Base-by-base conservation (phyloP, 148 eudicot species). In the Limonium bicolor region DNA sequence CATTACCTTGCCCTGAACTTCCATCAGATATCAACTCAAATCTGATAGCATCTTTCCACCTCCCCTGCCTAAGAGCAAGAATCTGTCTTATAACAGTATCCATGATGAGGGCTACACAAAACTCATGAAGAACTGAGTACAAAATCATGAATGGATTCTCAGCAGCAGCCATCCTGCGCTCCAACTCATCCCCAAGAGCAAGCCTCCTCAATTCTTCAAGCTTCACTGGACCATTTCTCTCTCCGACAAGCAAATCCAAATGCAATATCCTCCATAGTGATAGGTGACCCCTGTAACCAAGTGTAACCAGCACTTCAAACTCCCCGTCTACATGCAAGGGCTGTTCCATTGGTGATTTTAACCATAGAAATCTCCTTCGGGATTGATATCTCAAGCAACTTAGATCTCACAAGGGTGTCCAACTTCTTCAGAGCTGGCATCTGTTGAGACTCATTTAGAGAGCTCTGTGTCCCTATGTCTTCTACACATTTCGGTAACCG, bases 251-350 rank as follows among this genome's bases (percentile, higher is more conserved):
- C 65, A 92, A 61, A 63, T 85, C 99, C 70, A 92, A 43, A 61
- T 92, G 95, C 53, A 92, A 76, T 76, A 92, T 85, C 61, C 99
- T 78, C 99, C 99, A 92, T 68, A 85, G 62, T 36, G 94, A 67
- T 34, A 85, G 48, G 60, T 92, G 94, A 16, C 99, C 99, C 46
- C 99, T 76, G 59, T 92, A 92, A 53, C 99, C 99, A 70, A 92
- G 99, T 34, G 99, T 92, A 32, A 92, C 73, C 13, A 85, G 67
- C 47, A 85, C 90, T 69, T 82, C 83, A 63, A 92, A 92, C 55
- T 92, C 99, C 34, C 99, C 95, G 55, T 78, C 80, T 55, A 92
- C 94, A 40, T 83, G 68, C 49, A 92, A 68, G 53, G 16, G 75
- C 99, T 53, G 95, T 86, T 54, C 99, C 99, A 69, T 92, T 77